phyloP scores from a whole-genome alignment of 345 rosid species.

The Sonneratia alba region DNA sequence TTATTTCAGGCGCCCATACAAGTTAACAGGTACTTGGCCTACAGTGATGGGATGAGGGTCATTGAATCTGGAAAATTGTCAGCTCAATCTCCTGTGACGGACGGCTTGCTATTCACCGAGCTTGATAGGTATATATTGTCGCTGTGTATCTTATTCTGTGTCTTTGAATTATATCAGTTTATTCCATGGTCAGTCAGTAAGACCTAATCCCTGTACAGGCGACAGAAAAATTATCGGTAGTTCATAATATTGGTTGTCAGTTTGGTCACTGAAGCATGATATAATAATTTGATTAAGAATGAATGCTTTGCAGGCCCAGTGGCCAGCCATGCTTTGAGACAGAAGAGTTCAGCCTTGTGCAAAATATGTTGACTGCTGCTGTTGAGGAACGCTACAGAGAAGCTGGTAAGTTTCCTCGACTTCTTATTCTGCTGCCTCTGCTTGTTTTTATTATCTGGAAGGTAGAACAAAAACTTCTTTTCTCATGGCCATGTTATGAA shows the following conservation, averaged over 20 bases:
- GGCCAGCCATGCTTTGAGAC: conserved; percentile 89
- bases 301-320: conserved; percentile 53
- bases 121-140: conserved; percentile 50
- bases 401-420: conserved; percentile 49
- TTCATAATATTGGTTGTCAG: neutral
- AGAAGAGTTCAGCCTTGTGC: conserved; percentile 65
- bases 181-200: neutral
- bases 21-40: conserved; percentile 89
- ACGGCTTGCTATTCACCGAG: conserved; percentile 62
- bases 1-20: conserved; percentile 67
- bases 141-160: neutral
- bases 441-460: neutral
- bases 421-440: neutral
- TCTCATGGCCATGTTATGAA: neutral
- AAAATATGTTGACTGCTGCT: conserved; percentile 73
- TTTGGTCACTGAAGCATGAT: conserved; percentile 1
- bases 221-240: neutral
- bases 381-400: conserved; percentile 80
- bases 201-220: neutral
- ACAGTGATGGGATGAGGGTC: conserved; percentile 90
- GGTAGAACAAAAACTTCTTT: neutral
- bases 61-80: conserved; percentile 63
- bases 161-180: neutral
- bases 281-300: conserved; percentile 2
- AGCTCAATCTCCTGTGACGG: conserved; percentile 44